phyloP scores from a whole-genome alignment of 768 basidiomycete genomes.

The Pisolithus microcarpus region DNA sequence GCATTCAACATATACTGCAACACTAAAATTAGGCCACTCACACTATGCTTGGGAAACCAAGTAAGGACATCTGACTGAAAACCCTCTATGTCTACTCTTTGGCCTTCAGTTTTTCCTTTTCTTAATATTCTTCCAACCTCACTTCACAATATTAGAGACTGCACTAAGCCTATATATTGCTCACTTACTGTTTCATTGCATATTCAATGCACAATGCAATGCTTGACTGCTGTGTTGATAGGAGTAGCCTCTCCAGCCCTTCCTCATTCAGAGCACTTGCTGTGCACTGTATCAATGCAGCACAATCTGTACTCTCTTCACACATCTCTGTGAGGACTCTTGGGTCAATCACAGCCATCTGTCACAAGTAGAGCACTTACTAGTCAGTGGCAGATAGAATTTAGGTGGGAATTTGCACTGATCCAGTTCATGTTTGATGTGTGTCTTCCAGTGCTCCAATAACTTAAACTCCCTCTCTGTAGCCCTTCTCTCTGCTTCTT shows the following conservation, averaged over 20 bases:
- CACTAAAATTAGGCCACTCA: too few relatives aligned
- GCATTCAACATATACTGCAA: too few relatives aligned
- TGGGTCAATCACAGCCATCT: background rate
- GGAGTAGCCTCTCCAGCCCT: background rate
- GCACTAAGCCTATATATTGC: too few relatives aligned
- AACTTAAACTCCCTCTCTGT: conserved; percentile 8
- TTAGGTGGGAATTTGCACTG: background rate
- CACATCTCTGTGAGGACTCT: background rate
- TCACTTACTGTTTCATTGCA: background rate
- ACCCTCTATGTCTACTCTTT: too few relatives aligned
- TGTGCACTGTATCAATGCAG: background rate
- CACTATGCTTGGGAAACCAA: too few relatives aligned
- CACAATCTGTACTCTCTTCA: background rate
- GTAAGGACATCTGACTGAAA: too few relatives aligned
- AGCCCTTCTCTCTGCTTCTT: conserved; percentile 8
- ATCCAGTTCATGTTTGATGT: background rate
- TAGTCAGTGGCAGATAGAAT: background rate
- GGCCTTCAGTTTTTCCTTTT: too few relatives aligned
- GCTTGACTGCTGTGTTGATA: background rate
- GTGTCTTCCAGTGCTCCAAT: background rate
- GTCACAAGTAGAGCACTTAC: background rate
- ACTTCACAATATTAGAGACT: too few relatives aligned
- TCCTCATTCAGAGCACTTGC: background rate
- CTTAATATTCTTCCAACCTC: too few relatives aligned
- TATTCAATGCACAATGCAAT: background rate